phyloP scores from a whole-genome alignment of 257 asterid species.

The Coffea eugenioides region DNA sequence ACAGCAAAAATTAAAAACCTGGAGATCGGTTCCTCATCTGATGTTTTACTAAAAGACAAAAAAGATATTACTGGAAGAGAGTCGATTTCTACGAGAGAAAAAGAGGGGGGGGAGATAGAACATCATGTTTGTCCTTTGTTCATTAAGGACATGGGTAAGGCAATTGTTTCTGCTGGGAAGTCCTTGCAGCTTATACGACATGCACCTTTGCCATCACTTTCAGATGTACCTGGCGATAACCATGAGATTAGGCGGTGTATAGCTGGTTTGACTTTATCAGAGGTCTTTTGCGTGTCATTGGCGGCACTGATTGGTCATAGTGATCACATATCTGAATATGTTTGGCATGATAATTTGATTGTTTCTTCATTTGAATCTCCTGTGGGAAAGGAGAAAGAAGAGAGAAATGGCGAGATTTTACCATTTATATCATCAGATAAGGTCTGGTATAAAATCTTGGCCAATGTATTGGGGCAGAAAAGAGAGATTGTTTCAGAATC shows the following conservation, averaged over 20 bases:
- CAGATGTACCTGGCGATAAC: conserved; percentile 34
- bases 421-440: conserved; percentile 38
- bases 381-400: conserved; percentile 31
- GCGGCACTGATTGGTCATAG: conserved; percentile 74
- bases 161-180: conserved; percentile 92
- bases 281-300: conserved; percentile 80
- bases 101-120: conserved; percentile 49
- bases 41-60: conserved; percentile 37
- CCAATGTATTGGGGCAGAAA: conserved; percentile 52
- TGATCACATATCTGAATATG: conserved; percentile 61
- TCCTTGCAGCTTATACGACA: conserved; percentile 86
- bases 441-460: conserved; percentile 65
- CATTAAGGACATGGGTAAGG: conserved; percentile 67
- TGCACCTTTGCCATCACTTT: conserved; percentile 57
- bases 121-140: conserved; percentile 73
- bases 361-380: conserved; percentile 37
- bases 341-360: conserved; percentile 49
- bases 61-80: conserved; percentile 45
- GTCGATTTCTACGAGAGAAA: conserved; percentile 39
- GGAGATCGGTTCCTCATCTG: conserved; percentile 32
- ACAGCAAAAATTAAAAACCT: conserved; percentile 40
- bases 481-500: conserved; percentile 25
- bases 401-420: conserved; percentile 22
- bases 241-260: conserved; percentile 34
- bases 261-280: conserved; percentile 83